Percentiles rank a stretch among this genome's conserved stretches.
phyloP scores from a whole-genome alignment of 2,329 filamentous ascomycete genomes.

The Nothophaeocryptopus gaeumannii region DNA sequence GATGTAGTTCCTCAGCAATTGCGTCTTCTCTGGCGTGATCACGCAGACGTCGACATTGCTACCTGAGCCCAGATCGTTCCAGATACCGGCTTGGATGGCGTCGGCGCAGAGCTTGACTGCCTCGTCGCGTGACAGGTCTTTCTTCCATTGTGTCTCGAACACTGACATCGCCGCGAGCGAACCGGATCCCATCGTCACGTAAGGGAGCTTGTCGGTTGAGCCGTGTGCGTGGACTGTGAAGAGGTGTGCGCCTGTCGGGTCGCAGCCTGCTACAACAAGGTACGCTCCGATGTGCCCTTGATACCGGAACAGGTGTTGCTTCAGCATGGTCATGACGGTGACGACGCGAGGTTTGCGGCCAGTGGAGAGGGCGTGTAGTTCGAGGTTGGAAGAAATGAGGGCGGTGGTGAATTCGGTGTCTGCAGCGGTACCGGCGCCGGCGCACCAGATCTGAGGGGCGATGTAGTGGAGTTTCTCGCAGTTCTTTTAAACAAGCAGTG shows the following conservation, averaged over 20 bases:
- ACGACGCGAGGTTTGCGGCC: conserved; percentile 96
- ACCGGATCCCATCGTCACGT: conserved; percentile 98
- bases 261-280: conserved; percentile 92
- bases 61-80: conserved; percentile 95
- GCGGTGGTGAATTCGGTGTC: conserved; percentile 99
- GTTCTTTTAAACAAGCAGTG: conserved; percentile 56
- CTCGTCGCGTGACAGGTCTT: conserved; percentile 69
- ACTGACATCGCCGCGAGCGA: conserved; percentile 96
- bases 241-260: conserved; percentile 89
- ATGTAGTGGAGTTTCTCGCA: conserved; percentile 99
- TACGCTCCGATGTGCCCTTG: conserved; percentile 98
- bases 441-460: conserved; percentile 97
- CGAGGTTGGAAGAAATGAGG: conserved; percentile 96
- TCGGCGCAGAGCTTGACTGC: conserved; percentile 80
- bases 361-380: conserved; percentile 93
- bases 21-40: conserved; percentile 94
- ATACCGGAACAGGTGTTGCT: conserved; percentile 98
- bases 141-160: conserved; percentile 95
- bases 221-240: conserved; percentile 99
- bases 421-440: conserved; percentile 92
- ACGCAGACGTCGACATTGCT: conserved; percentile 97
- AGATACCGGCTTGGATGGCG: conserved; percentile 94
- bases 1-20: conserved; percentile 86
- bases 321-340: conserved; percentile 98
- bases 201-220: conserved; percentile 96